A percentile compares a stretch with the other conserved stretches of the same genome.
Evolutionary conservation across 2,329 filamentous ascomycete genomes (phyloP).

Genomic region (Pestalotiopsis sp.): DNA sequence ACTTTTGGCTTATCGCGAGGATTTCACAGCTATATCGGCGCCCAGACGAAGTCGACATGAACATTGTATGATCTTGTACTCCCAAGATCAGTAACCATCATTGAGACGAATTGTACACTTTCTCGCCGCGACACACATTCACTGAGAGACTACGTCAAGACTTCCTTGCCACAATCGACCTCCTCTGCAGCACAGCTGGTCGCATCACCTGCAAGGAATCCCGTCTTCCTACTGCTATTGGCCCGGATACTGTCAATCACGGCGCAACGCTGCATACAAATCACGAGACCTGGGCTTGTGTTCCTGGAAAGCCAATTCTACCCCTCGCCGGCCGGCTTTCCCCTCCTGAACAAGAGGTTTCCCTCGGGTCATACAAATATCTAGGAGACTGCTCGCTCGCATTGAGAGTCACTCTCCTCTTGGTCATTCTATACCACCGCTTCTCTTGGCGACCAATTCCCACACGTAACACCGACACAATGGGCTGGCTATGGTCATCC

Average conservation of each 20-base stretch:
- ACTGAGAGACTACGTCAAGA: too few relatives aligned
- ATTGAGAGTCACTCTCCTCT: background rate
- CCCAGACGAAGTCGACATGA: background rate
- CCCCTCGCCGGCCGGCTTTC: slow-evolving; percentile 7
- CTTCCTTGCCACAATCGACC: background rate
- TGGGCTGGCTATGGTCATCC: slow-evolving; percentile 67
- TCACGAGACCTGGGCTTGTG: slow-evolving; percentile 8
- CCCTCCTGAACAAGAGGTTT: background rate
- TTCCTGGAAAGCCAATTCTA: background rate
- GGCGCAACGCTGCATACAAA: slow-evolving; percentile 10
- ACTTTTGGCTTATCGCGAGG: background rate
- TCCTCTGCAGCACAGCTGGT: background rate
- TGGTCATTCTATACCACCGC: background rate
- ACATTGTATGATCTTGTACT: background rate
- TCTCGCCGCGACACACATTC: background rate
- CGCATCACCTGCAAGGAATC: slow-evolving; percentile 5
- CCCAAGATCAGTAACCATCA: background rate
- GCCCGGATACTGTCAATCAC: background rate
- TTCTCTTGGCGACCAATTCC: too few relatives aligned
- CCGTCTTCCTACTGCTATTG: background rate
- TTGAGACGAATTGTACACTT: background rate
- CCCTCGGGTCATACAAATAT: background rate
- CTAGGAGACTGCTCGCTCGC: background rate
- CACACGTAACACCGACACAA: slow-evolving; percentile 29
- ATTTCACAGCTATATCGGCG: background rate